Evolutionary conservation across 2,329 filamentous ascomycete genomes (phyloP).

Genomic region (Trichophyton equinum): DNA sequence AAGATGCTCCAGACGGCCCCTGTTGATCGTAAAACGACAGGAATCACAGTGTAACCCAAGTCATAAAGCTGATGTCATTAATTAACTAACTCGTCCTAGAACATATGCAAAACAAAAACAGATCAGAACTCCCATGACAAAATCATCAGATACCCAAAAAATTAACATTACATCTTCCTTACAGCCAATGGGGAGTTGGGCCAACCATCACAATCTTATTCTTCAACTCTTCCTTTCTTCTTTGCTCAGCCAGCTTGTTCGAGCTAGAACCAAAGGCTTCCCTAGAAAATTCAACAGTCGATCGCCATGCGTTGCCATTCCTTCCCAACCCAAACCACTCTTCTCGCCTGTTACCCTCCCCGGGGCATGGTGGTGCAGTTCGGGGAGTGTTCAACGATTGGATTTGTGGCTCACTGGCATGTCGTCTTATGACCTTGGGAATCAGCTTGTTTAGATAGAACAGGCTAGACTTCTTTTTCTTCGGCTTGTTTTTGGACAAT

Average conservation of each 20-base stretch:
- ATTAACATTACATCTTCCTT: background rate
- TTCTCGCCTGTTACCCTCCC: background rate
- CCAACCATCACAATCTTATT: conserved; percentile 1
- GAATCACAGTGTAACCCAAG: background rate
- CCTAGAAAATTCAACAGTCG: background rate
- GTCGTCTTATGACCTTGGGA: background rate
- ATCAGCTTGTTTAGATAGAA: conserved; percentile 2
- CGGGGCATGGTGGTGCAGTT: background rate
- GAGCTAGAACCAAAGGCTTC: background rate
- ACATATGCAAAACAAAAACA: background rate
- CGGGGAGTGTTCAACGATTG: background rate
- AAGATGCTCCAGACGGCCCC: background rate
- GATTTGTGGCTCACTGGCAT: background rate
- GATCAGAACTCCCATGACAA: background rate
- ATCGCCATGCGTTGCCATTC: background rate
- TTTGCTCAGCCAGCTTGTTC: background rate
- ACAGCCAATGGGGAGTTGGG: background rate
- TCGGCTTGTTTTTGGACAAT: conserved; percentile 11
- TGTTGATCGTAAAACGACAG: background rate
- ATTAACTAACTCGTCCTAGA: background rate
- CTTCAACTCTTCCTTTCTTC: conserved; percentile 3
- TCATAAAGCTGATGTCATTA: background rate
- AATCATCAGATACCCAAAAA: background rate
- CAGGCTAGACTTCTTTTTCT: background rate
- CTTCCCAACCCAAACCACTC: background rate